Conservation (phyloP, 2,329 filamentous ascomycete species). For the Cryphonectria naterciae region DNA sequence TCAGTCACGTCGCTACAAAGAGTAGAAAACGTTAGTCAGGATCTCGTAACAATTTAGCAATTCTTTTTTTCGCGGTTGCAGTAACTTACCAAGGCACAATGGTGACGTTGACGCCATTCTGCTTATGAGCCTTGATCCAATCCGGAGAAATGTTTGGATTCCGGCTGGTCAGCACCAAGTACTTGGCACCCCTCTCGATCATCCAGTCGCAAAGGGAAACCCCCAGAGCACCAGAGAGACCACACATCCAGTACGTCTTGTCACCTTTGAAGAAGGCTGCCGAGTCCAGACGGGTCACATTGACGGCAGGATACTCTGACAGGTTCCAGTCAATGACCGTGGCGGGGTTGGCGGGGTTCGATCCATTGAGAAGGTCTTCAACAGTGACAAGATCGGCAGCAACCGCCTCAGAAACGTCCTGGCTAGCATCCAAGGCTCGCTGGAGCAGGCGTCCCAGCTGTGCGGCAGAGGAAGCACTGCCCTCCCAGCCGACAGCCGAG, state of each 20-base stretch:
- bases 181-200: conserved; percentile 33
- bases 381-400: neutral
- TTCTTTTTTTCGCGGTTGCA: neutral
- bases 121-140: conserved; percentile 31
- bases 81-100: conserved; percentile 9
- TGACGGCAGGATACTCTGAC: neutral
- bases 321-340: conserved; percentile 15
- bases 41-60: too few relatives aligned
- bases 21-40: neutral
- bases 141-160: conserved; percentile 38
- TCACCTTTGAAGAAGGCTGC: conserved; percentile 4
- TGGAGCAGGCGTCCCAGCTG: neutral
- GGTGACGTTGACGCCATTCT: neutral
- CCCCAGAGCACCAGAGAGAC: conserved; percentile 19
- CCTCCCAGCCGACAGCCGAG: neutral
- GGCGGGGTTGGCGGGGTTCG: neutral
- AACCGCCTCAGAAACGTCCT: neutral
- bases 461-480: neutral
- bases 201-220: conserved; percentile 20
- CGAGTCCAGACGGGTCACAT: conserved; percentile 7
- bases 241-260: conserved; percentile 21
- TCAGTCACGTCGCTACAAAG: conserved; percentile 27
- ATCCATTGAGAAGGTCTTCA: neutral
- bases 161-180: conserved; percentile 46
- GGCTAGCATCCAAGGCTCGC: neutral